These are phyloP conservation scores for Gentiana dahurica DNA, from an alignment of 257 asterid species.

Conservation along the genomic window DNA sequence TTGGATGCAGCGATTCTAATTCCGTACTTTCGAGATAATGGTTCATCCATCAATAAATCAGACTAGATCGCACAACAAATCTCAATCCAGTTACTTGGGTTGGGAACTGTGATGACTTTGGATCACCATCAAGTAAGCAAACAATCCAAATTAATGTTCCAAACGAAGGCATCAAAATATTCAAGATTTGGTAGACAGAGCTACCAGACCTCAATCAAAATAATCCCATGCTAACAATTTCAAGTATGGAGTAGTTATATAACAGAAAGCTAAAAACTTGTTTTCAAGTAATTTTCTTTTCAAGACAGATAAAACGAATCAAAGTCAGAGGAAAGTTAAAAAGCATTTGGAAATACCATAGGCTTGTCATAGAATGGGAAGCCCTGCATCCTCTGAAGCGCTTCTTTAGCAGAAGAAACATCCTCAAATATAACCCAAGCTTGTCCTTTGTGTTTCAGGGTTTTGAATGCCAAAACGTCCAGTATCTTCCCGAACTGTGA, in stretches of 20 bases:
- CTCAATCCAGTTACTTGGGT: no score
- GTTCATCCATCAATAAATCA: no score
- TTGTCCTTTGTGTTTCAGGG: conserved; percentile 98
- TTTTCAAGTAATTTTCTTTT: not conserved
- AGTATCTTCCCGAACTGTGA: conserved; percentile 88
- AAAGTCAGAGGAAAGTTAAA: not conserved
- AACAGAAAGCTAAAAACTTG: not conserved
- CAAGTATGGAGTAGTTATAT: not conserved
- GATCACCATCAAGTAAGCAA: no score
- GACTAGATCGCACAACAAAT: no score
- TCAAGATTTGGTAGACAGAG: no score
- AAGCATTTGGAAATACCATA: conserved; percentile 37
- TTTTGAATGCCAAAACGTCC: conserved; percentile 96
- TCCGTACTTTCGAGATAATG: no score
- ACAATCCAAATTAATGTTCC: no score
- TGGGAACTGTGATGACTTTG: no score
- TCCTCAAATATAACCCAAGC: conserved; percentile 99
- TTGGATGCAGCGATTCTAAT: no score
- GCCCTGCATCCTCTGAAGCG: conserved; percentile 94
- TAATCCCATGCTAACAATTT: no score
- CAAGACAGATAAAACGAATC: not conserved
- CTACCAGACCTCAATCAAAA: no score
- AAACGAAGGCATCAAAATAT: no score
- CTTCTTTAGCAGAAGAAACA: conserved; percentile 64
- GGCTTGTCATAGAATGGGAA: conserved; percentile 95